Percentiles rank a stretch among this genome's conserved stretches.
Evolutionary conservation across 2,329 filamentous ascomycete genomes (phyloP).

Genomic region (Botrytis byssoidea): DNA sequence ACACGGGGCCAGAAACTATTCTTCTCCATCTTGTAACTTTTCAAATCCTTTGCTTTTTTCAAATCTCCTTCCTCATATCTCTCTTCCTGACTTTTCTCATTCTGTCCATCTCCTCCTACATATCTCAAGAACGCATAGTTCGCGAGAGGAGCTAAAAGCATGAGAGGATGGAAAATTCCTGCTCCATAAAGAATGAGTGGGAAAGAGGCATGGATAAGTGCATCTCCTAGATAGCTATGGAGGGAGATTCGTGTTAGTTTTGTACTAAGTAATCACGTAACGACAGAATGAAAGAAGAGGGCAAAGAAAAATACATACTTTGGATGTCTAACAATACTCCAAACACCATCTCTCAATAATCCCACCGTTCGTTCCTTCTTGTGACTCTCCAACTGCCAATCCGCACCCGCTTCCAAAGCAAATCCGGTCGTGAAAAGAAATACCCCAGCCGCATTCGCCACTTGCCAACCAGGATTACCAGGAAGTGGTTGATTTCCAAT

Average conservation of each 20-base stretch:
- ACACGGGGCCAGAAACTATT: slow-evolving; percentile 24
- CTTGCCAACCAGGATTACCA: slow-evolving; percentile 17
- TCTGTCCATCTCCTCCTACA: slow-evolving; percentile 21
- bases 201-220: slow-evolving; percentile 25
- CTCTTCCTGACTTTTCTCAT: slow-evolving; percentile 20
- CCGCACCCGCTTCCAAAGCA: slow-evolving; percentile 24
- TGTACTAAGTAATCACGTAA: background rate
- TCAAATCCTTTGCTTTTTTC: slow-evolving; percentile 15
- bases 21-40: slow-evolving; percentile 20
- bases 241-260: background rate
- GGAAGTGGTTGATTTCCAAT: slow-evolving; percentile 7
- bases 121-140: slow-evolving; percentile 24
- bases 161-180: slow-evolving; percentile 23
- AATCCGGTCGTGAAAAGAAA: slow-evolving; percentile 22
- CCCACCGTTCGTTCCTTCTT: background rate
- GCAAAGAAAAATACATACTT: slow-evolving; percentile 19
- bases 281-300: background rate
- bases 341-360: slow-evolving; percentile 21
- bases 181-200: slow-evolving; percentile 23
- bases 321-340: slow-evolving; percentile 26
- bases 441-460: slow-evolving; percentile 18
- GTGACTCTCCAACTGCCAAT: slow-evolving; percentile 21
- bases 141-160: slow-evolving; percentile 20
- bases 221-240: slow-evolving; percentile 24
- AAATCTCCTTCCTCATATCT: slow-evolving; percentile 17